Evolutionary conservation across 2,329 filamentous ascomycete genomes (phyloP), one percentile per base, ranked within the genome.

Genomic region (Aureobasidium sp.): DNA sequence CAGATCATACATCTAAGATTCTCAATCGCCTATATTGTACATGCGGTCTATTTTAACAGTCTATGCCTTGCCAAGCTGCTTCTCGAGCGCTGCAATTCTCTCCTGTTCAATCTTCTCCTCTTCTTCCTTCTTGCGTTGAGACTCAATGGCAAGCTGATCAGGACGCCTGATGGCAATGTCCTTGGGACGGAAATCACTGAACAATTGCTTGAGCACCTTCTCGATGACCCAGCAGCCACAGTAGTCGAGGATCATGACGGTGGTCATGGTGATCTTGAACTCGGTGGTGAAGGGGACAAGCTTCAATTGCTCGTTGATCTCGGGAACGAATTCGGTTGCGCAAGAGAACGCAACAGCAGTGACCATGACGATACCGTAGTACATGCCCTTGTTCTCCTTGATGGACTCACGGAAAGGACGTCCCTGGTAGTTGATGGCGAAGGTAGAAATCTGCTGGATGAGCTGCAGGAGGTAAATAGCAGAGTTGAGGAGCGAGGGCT

Each of bases 361-460:
- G 17, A 97, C 93, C 66, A 89, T 88, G 44, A 99, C 79, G 62
- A 99, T 91, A 64, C 94, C 94, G 82, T 89, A 99, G 80, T 94
- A 99, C 94, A 99, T 99, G 74, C 90, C 92, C 75, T 87, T 89
- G 81, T 99, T 99, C 78, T 97, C 94, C 5, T 89, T 87, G 67
- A 99, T 91, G 26, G 89, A 89, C 78, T 99, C 94, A 64, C 94
- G 90, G 88, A 99, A 99, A 13, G 94, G 94, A 10, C 94, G 89
- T 63, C 94, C 94, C 77, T 99, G 94, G 80, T 99, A 99, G 81
- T 99, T 99, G 81, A 99, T 96, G 65, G 94, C 92, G 71, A 99
- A 99, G 3, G 94, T 99, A 27, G 92, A 97, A 72, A 99, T 96
- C 76, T 99, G 94, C 76, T 99, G 94, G 75, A 99, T 97, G 57